Evolutionary conservation across 768 basidiomycete species (phyloP).

Genomic region (Chalciporus chontae): DNA sequence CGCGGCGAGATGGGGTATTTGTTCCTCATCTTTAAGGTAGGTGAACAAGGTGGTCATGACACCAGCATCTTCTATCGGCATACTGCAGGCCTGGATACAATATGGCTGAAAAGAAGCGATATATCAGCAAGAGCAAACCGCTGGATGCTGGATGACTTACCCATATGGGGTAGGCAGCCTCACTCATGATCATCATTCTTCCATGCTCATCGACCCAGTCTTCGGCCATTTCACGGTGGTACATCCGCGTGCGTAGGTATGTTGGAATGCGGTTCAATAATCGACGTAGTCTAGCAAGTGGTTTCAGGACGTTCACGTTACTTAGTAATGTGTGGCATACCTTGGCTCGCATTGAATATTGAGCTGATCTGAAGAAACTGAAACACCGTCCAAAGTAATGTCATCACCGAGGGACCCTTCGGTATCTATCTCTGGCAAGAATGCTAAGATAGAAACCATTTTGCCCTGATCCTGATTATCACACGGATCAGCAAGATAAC

Average conservation of each 20-base stretch:
- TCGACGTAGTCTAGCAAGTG: conserved; percentile 35
- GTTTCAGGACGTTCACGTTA: not conserved
- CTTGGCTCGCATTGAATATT: conserved; percentile 37
- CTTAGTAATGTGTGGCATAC: conserved; percentile 23
- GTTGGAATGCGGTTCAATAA: conserved; percentile 33
- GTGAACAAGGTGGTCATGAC: conserved; percentile 36
- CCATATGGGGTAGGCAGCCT: conserved; percentile 58
- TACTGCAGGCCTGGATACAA: conserved; percentile 37
- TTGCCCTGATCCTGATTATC: conserved; percentile 33
- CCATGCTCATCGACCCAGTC: conserved; percentile 50
- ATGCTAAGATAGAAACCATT: conserved; percentile 36
- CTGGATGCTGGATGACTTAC: conserved; percentile 27
- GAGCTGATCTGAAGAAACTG: conserved; percentile 33
- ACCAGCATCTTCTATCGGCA: conserved; percentile 34
- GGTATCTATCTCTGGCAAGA: conserved; percentile 36
- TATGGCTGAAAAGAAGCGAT: conserved; percentile 40
- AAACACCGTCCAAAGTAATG: conserved; percentile 16
- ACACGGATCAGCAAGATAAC: not conserved
- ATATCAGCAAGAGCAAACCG: not conserved
- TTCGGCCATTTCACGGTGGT: conserved; percentile 39
- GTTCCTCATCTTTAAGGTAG: conserved; percentile 43
- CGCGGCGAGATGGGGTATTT: conserved; percentile 47
- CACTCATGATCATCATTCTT: conserved; percentile 52
- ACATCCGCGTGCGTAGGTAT: conserved; percentile 39
- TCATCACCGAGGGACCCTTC: conserved; percentile 35